Evolutionary conservation across 2,329 filamentous ascomycete species (phyloP).

Genomic region (Pyrenophora graminea): DNA sequence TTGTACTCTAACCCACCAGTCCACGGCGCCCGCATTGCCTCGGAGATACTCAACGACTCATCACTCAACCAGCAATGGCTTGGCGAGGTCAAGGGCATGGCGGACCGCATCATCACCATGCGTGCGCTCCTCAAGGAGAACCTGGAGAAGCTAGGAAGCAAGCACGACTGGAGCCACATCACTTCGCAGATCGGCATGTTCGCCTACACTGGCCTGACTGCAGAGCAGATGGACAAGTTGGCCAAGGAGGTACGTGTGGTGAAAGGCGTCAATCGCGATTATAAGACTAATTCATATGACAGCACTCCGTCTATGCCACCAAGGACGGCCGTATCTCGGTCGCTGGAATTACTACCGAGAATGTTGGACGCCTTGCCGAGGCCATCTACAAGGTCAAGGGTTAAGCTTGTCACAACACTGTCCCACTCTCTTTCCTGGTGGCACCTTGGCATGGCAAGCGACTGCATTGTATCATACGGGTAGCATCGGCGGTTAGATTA

Average conservation of each 20-base stretch:
- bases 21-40: constrained; percentile 92
- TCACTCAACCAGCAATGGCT: constrained; percentile 92
- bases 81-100: constrained; percentile 96
- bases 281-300: constrained; percentile 17
- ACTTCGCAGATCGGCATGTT: constrained; percentile 98
- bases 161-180: constrained; percentile 99
- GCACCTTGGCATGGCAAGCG: constrained; percentile 10
- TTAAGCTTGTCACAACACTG: constrained; percentile 30
- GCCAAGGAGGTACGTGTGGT: constrained; percentile 72
- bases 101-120: constrained; percentile 99
- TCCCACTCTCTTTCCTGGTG: constrained; percentile 15
- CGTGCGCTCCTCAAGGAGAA: constrained; percentile 91
- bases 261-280: neutral
- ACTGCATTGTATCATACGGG: constrained; percentile 18
- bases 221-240: constrained; percentile 88
- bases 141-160: constrained; percentile 90
- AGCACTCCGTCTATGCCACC: constrained; percentile 95
- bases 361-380: constrained; percentile 80
- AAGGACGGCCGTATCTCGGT: constrained; percentile 88
- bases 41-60: constrained; percentile 85
- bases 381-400: constrained; percentile 84
- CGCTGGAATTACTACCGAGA: constrained; percentile 78
- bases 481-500: constrained; percentile 18
- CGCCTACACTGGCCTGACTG: constrained; percentile 89
- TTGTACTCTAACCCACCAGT: constrained; percentile 98